Percentiles rank a stretch among this genome's conserved stretches.
Conservation (phyloP, 768 basidiomycete species). For the Suillus lakei region DNA sequence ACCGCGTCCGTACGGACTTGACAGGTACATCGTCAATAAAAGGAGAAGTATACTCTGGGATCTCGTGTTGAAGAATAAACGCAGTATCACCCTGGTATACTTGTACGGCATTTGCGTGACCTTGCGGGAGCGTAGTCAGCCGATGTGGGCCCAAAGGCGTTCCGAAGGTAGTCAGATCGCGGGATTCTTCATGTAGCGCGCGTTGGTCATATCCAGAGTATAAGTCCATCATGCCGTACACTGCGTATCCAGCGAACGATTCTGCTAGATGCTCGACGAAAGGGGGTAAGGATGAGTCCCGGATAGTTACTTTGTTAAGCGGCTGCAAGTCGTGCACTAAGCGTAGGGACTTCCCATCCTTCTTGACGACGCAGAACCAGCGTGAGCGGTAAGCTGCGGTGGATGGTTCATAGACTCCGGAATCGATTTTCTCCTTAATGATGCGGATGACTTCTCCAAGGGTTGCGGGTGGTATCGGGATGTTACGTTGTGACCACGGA, state of each 20-base stretch:
- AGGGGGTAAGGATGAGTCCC: constrained; percentile 26
- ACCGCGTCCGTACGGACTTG: too few species aligned
- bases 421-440: too few species aligned
- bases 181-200: constrained; percentile 31
- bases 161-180: constrained; percentile 48
- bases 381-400: too few species aligned
- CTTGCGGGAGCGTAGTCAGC: constrained; percentile 43
- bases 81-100: constrained; percentile 47
- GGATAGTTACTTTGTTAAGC: constrained; percentile 42
- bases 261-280: constrained; percentile 33
- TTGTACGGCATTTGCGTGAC: constrained; percentile 44
- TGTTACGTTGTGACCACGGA: too few species aligned
- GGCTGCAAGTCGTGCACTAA: constrained; percentile 44
- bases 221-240: constrained; percentile 39
- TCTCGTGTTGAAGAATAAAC: constrained; percentile 43
- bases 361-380: constrained; percentile 28
- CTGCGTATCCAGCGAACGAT: constrained; percentile 35
- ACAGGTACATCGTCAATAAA: too few species aligned
- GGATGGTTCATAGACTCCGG: too few species aligned
- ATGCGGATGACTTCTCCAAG: too few species aligned
- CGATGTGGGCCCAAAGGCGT: constrained; percentile 39
- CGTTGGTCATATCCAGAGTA: constrained; percentile 45
- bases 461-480: too few species aligned
- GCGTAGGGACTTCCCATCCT: constrained; percentile 39
- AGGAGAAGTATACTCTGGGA: constrained; percentile 38